phyloP scores from a whole-genome alignment of 352 stramenopile species.

The Globisporangium lucens region DNA sequence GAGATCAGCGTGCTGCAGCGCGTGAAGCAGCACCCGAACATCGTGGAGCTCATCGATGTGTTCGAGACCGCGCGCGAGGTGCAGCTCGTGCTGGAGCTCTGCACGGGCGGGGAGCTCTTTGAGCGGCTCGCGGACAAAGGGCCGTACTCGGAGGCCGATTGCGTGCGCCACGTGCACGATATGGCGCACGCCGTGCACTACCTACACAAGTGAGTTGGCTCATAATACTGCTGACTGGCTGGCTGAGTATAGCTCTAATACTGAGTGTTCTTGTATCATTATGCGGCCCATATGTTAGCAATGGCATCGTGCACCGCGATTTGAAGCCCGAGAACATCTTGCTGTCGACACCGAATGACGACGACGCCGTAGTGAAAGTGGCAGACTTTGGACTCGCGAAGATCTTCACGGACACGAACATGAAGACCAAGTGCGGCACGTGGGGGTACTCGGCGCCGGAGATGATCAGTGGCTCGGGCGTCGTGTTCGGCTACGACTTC shows the following conservation, averaged over 20 bases:
- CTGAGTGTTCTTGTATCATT: background rate
- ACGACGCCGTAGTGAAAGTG: constrained; percentile 64
- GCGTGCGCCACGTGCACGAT: constrained; percentile 63
- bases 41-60: constrained; percentile 77
- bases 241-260: background rate
- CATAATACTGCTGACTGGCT: background rate
- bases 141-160: constrained; percentile 80
- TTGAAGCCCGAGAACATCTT: constrained; percentile 86
- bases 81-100: constrained; percentile 78
- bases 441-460: constrained; percentile 81
- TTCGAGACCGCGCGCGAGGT: constrained; percentile 79
- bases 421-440: constrained; percentile 82
- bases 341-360: constrained; percentile 58
- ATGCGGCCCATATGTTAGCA: constrained; percentile 24
- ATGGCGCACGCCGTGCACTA: constrained; percentile 73
- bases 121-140: constrained; percentile 75
- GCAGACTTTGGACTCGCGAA: constrained; percentile 87
- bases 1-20: constrained; percentile 61
- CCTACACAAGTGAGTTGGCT: constrained; percentile 52
- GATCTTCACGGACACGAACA: constrained; percentile 59
- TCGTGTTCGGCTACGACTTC: constrained; percentile 72
- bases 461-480: constrained; percentile 77
- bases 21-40: constrained; percentile 68
- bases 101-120: constrained; percentile 80
- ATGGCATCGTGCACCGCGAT: constrained; percentile 79